phyloP scores from a whole-genome alignment of 306 rosid genomes.

The Cicer pinnatifidum region DNA sequence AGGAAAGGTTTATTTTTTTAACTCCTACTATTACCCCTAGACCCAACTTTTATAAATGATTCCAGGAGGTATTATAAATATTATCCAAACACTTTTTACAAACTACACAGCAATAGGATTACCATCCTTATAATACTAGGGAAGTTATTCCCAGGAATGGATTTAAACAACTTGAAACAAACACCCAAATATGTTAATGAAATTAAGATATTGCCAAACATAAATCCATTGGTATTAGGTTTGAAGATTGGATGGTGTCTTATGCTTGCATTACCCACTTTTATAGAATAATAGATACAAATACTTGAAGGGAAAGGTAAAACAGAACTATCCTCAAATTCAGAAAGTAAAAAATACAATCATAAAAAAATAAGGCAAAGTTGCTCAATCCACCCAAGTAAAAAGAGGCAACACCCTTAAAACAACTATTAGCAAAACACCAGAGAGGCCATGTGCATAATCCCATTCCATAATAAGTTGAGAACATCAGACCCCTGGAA shows the following conservation, averaged over 20 bases:
- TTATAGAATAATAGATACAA: constrained; percentile 1
- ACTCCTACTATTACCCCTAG: neutral
- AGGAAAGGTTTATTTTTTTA: neutral
- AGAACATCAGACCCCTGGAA: constrained; percentile 18
- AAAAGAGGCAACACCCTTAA: constrained; percentile 15
- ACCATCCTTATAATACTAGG: neutral
- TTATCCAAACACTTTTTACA: neutral
- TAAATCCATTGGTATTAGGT: neutral
- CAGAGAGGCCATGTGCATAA: constrained; percentile 33
- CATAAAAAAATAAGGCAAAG: constrained; percentile 26
- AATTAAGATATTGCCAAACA: constrained; percentile 14
- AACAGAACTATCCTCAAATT: neutral
- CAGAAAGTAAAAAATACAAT: constrained; percentile 8
- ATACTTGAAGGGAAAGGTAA: constrained; percentile 20
- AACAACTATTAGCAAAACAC: constrained; percentile 27
- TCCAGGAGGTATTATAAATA: neutral
- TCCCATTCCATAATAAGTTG: constrained; percentile 34
- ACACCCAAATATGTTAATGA: neutral
- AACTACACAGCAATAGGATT: neutral
- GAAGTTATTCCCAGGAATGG: neutral
- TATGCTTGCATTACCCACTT: constrained; percentile 11
- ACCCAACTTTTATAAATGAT: neutral
- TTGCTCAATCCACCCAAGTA: constrained; percentile 17
- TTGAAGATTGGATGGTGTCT: constrained; percentile 32
- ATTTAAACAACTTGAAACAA: constrained; percentile 10